These are phyloP conservation scores for Cutaneotrichosporon daszewskae DNA, from an alignment of 1,284 basidiomycete species.

Conservation along the genomic window DNA sequence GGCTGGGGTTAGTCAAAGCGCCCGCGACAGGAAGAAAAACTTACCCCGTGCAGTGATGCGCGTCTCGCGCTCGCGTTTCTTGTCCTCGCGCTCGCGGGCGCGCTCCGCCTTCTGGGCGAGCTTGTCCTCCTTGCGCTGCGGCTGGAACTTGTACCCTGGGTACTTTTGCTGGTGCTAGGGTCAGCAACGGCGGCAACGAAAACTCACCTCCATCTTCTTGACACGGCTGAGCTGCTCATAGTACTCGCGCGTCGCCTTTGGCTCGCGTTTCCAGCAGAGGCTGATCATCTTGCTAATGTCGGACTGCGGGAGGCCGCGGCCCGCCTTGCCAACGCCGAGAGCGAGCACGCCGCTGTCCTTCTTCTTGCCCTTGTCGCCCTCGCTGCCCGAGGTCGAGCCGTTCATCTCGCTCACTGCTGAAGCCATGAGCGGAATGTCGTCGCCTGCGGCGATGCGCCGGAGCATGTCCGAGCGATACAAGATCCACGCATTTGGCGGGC, in stretches of 20 bases:
- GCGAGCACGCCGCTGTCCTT: slow-evolving; percentile 22
- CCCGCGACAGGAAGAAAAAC: too few relatives aligned
- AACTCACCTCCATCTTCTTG: slow-evolving; percentile 57
- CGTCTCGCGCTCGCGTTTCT: background rate
- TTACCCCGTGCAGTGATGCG: background rate
- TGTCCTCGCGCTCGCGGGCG: background rate
- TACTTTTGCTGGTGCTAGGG: slow-evolving; percentile 55
- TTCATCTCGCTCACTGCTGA: slow-evolving; percentile 7
- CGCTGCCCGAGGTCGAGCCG: background rate
- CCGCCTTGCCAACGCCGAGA: slow-evolving; percentile 34
- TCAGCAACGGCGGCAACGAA: background rate
- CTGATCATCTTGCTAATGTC: slow-evolving; percentile 67
- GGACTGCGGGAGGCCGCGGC: slow-evolving; percentile 57
- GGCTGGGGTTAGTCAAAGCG: too few relatives aligned
- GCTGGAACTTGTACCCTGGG: slow-evolving; percentile 68
- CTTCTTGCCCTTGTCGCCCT: slow-evolving; percentile 12
- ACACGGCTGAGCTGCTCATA: slow-evolving; percentile 67
- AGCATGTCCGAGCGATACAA: slow-evolving; percentile 72
- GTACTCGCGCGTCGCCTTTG: slow-evolving; percentile 52
- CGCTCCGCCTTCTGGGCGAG: slow-evolving; percentile 43
- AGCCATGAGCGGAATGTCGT: slow-evolving; percentile 1
- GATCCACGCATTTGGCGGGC: slow-evolving; percentile 88
- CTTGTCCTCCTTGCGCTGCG: slow-evolving; percentile 62
- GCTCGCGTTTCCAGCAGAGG: slow-evolving; percentile 62
- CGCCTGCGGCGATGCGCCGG: slow-evolving; percentile 7